Percentiles rank a stretch among this genome's conserved stretches.
Evolutionary conservation across 768 basidiomycete genomes (phyloP).

Genomic region (Fomitopsis serialis): DNA sequence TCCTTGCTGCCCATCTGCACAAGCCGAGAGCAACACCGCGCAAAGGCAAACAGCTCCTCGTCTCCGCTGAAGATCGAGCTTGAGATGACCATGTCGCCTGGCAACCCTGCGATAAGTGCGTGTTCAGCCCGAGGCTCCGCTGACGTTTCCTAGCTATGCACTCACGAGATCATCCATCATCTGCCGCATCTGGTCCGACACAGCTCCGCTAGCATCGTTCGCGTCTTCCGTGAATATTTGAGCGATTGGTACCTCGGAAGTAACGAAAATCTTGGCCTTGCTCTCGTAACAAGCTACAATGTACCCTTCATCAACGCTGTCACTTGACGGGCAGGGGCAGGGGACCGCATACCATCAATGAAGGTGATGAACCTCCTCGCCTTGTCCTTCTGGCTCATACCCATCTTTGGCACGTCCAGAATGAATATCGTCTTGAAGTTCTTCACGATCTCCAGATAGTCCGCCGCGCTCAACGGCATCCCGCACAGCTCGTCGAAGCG

Average conservation of each 20-base stretch:
- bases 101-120: slow-evolving; percentile 59
- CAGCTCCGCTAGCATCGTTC: slow-evolving; percentile 30
- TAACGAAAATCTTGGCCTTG: slow-evolving; percentile 86
- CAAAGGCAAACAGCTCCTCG: slow-evolving; percentile 97
- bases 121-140: not conserved
- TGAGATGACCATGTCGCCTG: slow-evolving; percentile 67
- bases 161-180: slow-evolving; percentile 94
- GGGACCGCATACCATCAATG: slow-evolving; percentile 67
- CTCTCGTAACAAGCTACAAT: slow-evolving; percentile 79
- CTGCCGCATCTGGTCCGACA: slow-evolving; percentile 84
- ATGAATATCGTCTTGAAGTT: slow-evolving; percentile 87
- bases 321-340: not conserved
- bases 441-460: slow-evolving; percentile 91
- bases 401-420: slow-evolving; percentile 84
- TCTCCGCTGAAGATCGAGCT: slow-evolving; percentile 94
- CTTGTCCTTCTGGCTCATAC: slow-evolving; percentile 83
- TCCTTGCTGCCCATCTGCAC: slow-evolving; percentile 90
- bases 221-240: slow-evolving; percentile 81
- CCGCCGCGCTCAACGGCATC: slow-evolving; percentile 85
- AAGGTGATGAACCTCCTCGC: slow-evolving; percentile 97
- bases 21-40: slow-evolving; percentile 82
- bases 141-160: slow-evolving; percentile 3
- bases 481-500: slow-evolving; percentile 84
- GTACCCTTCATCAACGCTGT: not conserved
- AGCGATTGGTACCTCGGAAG: slow-evolving; percentile 89